phyloP scores from a whole-genome alignment of 371 early-diverging fungal species.

The Mucor velutinosus region DNA sequence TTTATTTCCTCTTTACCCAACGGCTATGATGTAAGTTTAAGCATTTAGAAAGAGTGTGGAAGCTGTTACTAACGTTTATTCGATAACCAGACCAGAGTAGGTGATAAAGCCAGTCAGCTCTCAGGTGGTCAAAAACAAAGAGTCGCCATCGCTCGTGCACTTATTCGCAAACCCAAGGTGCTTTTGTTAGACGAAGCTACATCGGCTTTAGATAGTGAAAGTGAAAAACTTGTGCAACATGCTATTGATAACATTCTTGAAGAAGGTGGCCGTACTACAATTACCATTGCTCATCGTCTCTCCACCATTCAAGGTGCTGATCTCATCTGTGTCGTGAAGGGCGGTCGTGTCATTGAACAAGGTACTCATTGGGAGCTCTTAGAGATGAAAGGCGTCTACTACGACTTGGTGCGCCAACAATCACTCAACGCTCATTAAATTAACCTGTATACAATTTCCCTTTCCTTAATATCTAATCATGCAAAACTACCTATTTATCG shows the following conservation, averaged over 20 bases:
- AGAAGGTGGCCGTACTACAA: slow-evolving; percentile 63
- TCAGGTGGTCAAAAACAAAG: slow-evolving; percentile 79
- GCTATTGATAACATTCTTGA: slow-evolving; percentile 79
- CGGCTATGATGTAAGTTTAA: slow-evolving; percentile 60
- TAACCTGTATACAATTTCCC: neutral
- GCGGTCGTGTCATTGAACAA: slow-evolving; percentile 78
- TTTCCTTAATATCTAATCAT: neutral
- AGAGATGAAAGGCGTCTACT: slow-evolving; percentile 39
- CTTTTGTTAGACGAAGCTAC: slow-evolving; percentile 97
- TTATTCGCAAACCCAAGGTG: slow-evolving; percentile 84
- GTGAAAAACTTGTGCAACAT: slow-evolving; percentile 86
- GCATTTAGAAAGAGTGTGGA: too few species aligned
- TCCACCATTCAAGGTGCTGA: slow-evolving; percentile 81
- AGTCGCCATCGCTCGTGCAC: slow-evolving; percentile 70
- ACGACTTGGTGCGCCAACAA: slow-evolving; percentile 44
- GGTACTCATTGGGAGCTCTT: slow-evolving; percentile 83
- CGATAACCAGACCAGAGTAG: slow-evolving; percentile 57
- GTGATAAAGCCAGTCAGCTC: slow-evolving; percentile 72
- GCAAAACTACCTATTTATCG: neutral
- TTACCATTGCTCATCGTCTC: slow-evolving; percentile 74
- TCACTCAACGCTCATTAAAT: slow-evolving; percentile 40
- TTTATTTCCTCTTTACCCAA: slow-evolving; percentile 69
- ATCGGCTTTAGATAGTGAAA: slow-evolving; percentile 85
- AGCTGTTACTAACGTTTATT: too few species aligned
- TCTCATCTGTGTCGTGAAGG: slow-evolving; percentile 72